These are phyloP conservation scores for Talaromyces islandicus DNA, from an alignment of 2,329 filamentous ascomycete genomes.

Conservation along the genomic window DNA sequence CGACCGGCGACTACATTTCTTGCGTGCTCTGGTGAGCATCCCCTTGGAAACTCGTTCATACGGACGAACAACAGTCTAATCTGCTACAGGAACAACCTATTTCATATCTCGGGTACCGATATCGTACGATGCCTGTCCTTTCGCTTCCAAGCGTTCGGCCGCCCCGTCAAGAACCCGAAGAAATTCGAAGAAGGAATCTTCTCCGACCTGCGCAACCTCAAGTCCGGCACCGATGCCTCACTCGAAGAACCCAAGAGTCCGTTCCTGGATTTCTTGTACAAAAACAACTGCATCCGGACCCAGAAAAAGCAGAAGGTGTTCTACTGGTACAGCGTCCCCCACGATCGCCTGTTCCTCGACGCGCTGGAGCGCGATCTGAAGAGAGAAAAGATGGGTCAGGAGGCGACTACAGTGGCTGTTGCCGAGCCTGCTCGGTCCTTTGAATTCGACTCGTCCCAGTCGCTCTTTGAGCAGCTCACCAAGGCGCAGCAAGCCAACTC, in stretches of 20 bases:
- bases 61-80: conserved; percentile 5
- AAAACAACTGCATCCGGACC: conserved; percentile 99
- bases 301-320: conserved; percentile 99
- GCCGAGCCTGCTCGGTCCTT: conserved; percentile 96
- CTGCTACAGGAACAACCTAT: conserved; percentile 78
- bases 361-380: conserved; percentile 95
- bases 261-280: conserved; percentile 98
- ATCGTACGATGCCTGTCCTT: conserved; percentile 98
- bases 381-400: conserved; percentile 98
- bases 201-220: conserved; percentile 94
- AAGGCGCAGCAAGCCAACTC: conserved; percentile 99
- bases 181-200: conserved; percentile 99
- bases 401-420: conserved; percentile 92
- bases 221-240: conserved; percentile 95
- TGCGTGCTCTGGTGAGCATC: conserved; percentile 77
- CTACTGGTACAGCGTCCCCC: conserved; percentile 99
- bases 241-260: conserved; percentile 98
- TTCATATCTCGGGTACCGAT: conserved; percentile 98
- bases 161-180: conserved; percentile 98
- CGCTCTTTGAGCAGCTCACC: conserved; percentile 97
- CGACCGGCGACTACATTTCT: conserved; percentile 97
- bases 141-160: conserved; percentile 95
- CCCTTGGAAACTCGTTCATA: not conserved
- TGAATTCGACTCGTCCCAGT: conserved; percentile 98
- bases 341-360: conserved; percentile 95